Base-by-base conservation (phyloP, 1,284 basidiomycete genomes). In the Moesziomyces antarcticus region DNA sequence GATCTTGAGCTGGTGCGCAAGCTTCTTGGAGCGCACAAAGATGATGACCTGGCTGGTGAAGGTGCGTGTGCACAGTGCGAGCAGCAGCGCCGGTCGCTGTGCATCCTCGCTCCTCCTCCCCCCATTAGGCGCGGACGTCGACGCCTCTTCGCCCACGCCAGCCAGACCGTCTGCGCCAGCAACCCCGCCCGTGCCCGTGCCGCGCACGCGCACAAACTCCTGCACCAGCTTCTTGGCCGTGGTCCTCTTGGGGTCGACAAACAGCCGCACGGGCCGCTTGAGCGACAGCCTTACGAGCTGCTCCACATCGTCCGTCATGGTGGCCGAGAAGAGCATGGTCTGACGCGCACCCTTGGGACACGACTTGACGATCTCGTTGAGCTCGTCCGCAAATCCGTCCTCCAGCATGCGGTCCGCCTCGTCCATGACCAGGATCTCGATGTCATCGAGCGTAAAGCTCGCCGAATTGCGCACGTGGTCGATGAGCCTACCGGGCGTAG, bases 371-470 rank as follows among this genome's bases (percentile, higher is more conserved):
- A 99, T 99, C 84, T 93, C 97, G 47, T 92, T 94, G 49, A 99
- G 86, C 83, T 97, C 94, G n/a, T 89, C 89, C 84, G 98, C 96
- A 85, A 98, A 99, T 13, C 97, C 97, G 22, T 98, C 89, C 82
- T 97, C 91, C 62, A 99, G 93, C 96, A 99, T 98, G 49, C 95
- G 89, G 85, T 99, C 96, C 18, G 97, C 97, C 87, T 99, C 96
- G 85, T 99, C 97, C 94, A 99, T 96, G 75, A 99, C 95, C 53
- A 99, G 90, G 82, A 98, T 99, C 86, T 99, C 96, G 68, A 99
- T 91, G 2, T 93, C 91, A 71, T 97, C 95, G 37, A 99, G 89
- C 3, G 91, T 92, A 86, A 99, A 99, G 7, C 92, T 91, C 4
- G 92, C 92, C 3, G 94, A 96, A 85, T 99, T 99, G 77, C 91